Conservation (phyloP, 345 rosid genomes). For the Lepidium sativum region DNA sequence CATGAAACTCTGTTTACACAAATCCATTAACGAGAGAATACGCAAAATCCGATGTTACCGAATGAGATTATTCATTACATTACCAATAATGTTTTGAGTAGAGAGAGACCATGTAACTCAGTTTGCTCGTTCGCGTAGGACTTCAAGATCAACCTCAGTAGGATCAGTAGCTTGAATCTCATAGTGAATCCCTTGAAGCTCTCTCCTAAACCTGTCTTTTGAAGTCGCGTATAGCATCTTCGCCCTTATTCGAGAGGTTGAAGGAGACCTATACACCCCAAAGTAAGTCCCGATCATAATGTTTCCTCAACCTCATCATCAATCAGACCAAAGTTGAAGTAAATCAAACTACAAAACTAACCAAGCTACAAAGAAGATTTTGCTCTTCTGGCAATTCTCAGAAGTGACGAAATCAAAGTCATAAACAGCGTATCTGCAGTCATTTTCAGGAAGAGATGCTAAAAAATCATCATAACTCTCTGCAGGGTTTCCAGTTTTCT, state of each 20-base stretch:
- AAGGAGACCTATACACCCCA: slow-evolving; percentile 49
- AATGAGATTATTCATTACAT: slow-evolving; percentile 22
- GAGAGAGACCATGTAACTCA: slow-evolving; percentile 9
- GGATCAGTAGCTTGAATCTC: slow-evolving; percentile 84
- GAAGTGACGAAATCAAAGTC: slow-evolving; percentile 64
- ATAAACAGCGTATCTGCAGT: slow-evolving; percentile 69
- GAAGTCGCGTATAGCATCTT: slow-evolving; percentile 75
- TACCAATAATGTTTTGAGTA: slow-evolving; percentile 13
- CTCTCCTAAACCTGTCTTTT: slow-evolving; percentile 55
- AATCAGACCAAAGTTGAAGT: background rate
- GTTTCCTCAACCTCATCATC: background rate
- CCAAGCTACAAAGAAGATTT: slow-evolving; percentile 79
- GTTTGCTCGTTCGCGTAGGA: slow-evolving; percentile 51
- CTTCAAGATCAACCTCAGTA: slow-evolving; percentile 72
- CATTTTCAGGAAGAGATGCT: slow-evolving; percentile 56
- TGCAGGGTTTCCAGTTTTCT: slow-evolving; percentile 50
- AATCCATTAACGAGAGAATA: slow-evolving; percentile 1
- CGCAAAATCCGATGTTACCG: background rate
- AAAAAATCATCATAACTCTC: slow-evolving; percentile 65
- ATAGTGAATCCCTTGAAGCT: slow-evolving; percentile 68
- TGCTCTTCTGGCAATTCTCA: slow-evolving; percentile 78
- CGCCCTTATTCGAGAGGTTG: slow-evolving; percentile 53
- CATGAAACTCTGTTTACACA: slow-evolving; percentile 10
- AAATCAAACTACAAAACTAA: slow-evolving; percentile 10
- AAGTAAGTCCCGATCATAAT: background rate